Evolutionary conservation across 139 green algal genomes (phyloP).

Genomic region (Axilococcus clingmanii): DNA sequence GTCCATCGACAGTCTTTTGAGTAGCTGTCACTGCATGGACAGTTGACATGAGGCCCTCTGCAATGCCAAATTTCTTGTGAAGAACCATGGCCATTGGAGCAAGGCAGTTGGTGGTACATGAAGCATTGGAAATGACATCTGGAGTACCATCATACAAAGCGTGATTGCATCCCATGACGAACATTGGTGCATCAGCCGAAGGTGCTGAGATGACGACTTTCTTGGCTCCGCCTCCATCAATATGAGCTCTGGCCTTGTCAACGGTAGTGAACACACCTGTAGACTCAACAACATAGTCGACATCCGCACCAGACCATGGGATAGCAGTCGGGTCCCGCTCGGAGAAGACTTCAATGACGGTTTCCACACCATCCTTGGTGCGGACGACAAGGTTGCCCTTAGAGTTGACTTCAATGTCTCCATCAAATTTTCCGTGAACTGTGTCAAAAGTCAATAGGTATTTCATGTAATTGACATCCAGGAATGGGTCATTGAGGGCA

Average conservation of each 20-base stretch:
- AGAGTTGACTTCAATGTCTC: conserved; percentile 15
- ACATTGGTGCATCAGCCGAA: conserved; percentile 84
- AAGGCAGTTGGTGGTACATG: conserved; percentile 96
- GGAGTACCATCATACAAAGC: conserved; percentile 61
- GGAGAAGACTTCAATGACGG: conserved; percentile 2
- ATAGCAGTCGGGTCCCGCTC: conserved; percentile 63
- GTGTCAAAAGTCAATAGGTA: conserved; percentile 25
- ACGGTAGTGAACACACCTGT: conserved; percentile 89
- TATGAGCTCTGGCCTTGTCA: conserved; percentile 55
- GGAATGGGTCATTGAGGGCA: conserved; percentile 83
- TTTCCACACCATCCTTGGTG: too few species aligned
- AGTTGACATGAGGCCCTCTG: conserved; percentile 33
- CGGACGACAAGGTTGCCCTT: conserved; percentile 13
- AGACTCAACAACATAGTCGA: conserved; percentile 77
- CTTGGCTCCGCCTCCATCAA: conserved; percentile 81
- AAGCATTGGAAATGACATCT: conserved; percentile 72
- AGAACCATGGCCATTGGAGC: conserved; percentile 87
- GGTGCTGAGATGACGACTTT: conserved; percentile 88
- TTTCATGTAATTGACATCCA: conserved; percentile 29
- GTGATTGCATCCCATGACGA: conserved; percentile 86
- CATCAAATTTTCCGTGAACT: conserved; percentile 21
- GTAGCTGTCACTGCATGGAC: conserved; percentile 89
- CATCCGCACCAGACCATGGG: conserved; percentile 63
- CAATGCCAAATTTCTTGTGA: conserved; percentile 73
- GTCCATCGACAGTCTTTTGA: conserved; percentile 89